Evolutionary conservation across 2,329 filamentous ascomycete genomes (phyloP).

Genomic region (Pyrenochaeta sp.): DNA sequence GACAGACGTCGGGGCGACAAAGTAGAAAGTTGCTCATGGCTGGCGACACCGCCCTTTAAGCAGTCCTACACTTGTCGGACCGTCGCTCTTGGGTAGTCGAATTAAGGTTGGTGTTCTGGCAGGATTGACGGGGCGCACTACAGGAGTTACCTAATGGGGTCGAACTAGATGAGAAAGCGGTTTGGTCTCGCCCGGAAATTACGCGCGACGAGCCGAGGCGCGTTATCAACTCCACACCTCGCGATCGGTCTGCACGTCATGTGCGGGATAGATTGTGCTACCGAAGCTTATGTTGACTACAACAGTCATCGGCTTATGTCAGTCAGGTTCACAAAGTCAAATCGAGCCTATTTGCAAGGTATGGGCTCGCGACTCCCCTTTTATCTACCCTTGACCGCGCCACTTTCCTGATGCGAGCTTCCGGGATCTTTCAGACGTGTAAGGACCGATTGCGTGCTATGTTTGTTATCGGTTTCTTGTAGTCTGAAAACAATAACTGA

Average conservation of each 20-base stretch:
- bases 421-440: no score
- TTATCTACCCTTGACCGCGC: no score
- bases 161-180: constrained; percentile 13
- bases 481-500: no score
- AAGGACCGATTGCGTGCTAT: no score
- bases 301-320: no score
- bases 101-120: constrained; percentile 14
- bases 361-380: no score
- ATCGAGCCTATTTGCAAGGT: no score
- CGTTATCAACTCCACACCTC: background rate
- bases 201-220: constrained; percentile 21
- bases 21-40: constrained; percentile 5
- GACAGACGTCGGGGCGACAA: background rate
- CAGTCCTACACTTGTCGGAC: background rate
- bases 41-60: background rate
- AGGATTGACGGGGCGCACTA: constrained; percentile 4
- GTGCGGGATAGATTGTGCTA: no score
- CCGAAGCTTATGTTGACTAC: constrained; percentile 3
- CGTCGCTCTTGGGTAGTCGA: constrained; percentile 9
- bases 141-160: constrained; percentile 9
- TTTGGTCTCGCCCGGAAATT: constrained; percentile 23
- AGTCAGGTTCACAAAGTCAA: no score
- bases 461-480: no score
- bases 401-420: no score
- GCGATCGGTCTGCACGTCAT: constrained; percentile 1